Conservation (phyloP, 768 basidiomycete species). For the Macrolepiota dolichaula region DNA sequence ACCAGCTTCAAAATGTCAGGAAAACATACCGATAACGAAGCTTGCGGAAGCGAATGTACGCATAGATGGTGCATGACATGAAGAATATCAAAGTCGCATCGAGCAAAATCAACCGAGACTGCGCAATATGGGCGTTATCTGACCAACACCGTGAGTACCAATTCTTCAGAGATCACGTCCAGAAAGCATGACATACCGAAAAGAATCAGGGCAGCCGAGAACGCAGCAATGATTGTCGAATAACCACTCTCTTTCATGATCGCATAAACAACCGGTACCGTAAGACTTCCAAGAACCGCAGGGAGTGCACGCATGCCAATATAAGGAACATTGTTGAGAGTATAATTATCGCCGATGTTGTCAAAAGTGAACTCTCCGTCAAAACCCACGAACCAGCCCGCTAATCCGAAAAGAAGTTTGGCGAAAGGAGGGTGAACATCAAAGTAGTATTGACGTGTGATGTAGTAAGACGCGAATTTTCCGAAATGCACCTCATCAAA, state of each 20-base stretch:
- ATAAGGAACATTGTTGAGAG: slow-evolving; percentile 83
- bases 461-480: slow-evolving; percentile 95
- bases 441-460: slow-evolving; percentile 94
- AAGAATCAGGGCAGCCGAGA: slow-evolving; percentile 81
- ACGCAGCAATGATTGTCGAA: slow-evolving; percentile 85
- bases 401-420: slow-evolving; percentile 90
- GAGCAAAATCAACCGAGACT: slow-evolving; percentile 94
- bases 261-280: slow-evolving; percentile 85
- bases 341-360: slow-evolving; percentile 92
- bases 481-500: slow-evolving; percentile 99
- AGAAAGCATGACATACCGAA: slow-evolving; percentile 64
- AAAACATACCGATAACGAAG: slow-evolving; percentile 74
- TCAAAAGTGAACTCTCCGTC: slow-evolving; percentile 94
- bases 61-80: slow-evolving; percentile 90
- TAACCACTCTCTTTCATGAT: slow-evolving; percentile 99
- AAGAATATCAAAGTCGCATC: slow-evolving; percentile 95
- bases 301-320: slow-evolving; percentile 92
- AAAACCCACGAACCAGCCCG: slow-evolving; percentile 96
- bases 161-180: neutral
- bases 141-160: neutral
- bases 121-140: slow-evolving; percentile 97
- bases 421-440: slow-evolving; percentile 98
- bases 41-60: slow-evolving; percentile 93
- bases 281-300: slow-evolving; percentile 87
- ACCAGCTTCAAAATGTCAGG: neutral